These are phyloP conservation scores for Apiospora sp. DNA, from an alignment of 2,329 filamentous ascomycete genomes.

Conservation along the genomic window DNA sequence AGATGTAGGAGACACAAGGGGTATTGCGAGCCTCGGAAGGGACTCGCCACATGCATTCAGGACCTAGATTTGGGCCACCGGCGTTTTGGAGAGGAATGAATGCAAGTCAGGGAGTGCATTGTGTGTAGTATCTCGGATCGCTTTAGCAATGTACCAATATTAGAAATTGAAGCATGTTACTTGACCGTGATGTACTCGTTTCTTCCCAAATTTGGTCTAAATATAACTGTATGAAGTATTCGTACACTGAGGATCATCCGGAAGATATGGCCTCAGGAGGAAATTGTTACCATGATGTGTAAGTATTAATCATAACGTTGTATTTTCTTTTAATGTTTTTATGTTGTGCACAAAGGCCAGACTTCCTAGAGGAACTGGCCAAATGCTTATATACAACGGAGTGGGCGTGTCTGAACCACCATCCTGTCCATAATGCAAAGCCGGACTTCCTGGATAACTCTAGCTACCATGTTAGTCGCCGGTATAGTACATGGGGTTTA, in stretches of 20 bases:
- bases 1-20: constrained; percentile 3
- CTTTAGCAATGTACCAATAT: constrained; percentile 26
- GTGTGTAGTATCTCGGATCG: constrained; percentile 27
- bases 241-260: not conserved
- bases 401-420: not conserved
- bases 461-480: not conserved
- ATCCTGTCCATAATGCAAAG: not conserved
- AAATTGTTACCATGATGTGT: not conserved
- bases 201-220: not conserved
- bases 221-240: no score
- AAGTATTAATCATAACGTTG: not conserved
- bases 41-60: constrained; percentile 27
- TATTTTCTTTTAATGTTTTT: not conserved
- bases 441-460: not conserved
- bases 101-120: constrained; percentile 23
- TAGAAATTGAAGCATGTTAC: not conserved
- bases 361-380: not conserved
- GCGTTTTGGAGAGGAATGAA: constrained; percentile 29
- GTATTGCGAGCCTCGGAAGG: not conserved
- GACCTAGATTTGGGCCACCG: constrained; percentile 24
- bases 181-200: not conserved
- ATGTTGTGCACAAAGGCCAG: not conserved
- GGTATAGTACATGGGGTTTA: constrained; percentile 3
- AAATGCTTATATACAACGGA: not conserved
- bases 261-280: not conserved